Evolutionary conservation across 1,284 basidiomycete genomes (phyloP), one percentile per base, ranked within the genome.

Genomic region (Ceratobasidium sp.): DNA sequence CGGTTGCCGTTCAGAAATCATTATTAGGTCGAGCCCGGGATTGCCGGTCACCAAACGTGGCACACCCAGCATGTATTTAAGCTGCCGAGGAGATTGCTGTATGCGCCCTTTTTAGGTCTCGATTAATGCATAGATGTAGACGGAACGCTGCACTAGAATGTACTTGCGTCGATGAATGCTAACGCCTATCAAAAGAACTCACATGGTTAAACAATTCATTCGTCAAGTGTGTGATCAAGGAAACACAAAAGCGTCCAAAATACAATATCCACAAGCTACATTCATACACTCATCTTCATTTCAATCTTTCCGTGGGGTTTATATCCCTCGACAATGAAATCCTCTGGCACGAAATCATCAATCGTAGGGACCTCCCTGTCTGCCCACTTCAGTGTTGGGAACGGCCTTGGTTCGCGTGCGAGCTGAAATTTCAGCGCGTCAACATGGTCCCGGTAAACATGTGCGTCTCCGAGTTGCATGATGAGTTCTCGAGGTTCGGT

Each of bases 271-370:
- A 41, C 1, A 41, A 41, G n/a, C 21, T 3, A 1, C 32, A n/a
- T 38, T 67, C 63, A 95, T 47, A 98, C 94, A 80, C 94, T 96
- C 97, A 98, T 98, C 85, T 96, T 96, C 97, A 99, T 98, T 66
- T 93, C 86, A 78, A 99, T 95, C 77, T 88, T 87, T 7, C 91
- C 91, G 80, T 95, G 88, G 13, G 94, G 93, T 75, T 92, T 87
- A 80, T 99, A 99, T 0, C 91, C 92, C 73, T 93, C 90, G 9
- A 99, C 88, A 52, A 91, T 85, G 75, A 99, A 90, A 81, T 99
- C 96, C 23, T 89, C 89, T 62, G 86, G 87, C 73, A 82, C 85
- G 80, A 98, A 97, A 47, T 90, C 91, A 80, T 98, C 96, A 57
- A 98, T 95, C 9, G 63, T 67, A 7, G 63, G 63, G 16, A 67